phyloP scores from a whole-genome alignment of 495 filamentous ascomycete genomes.

The Aspergillus nanangensis region DNA sequence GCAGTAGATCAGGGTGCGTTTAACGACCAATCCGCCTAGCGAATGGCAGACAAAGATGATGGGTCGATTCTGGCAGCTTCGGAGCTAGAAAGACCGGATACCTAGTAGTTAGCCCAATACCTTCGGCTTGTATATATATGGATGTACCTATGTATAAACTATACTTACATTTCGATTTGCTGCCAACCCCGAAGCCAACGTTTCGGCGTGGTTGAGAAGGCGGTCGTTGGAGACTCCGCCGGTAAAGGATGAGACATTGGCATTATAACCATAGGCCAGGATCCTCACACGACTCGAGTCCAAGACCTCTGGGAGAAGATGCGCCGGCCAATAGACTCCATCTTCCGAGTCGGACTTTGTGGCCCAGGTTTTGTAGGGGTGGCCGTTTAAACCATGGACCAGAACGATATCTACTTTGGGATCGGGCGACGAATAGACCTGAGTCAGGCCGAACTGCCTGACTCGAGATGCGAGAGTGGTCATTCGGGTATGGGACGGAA shows the following conservation, averaged over 20 bases:
- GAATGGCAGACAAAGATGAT: slow-evolving; percentile 87
- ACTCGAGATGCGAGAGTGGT: slow-evolving; percentile 36
- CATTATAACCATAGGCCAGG: slow-evolving; percentile 82
- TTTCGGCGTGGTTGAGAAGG: slow-evolving; percentile 80
- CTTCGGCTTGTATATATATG: too few relatives aligned
- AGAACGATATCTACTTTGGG: slow-evolving; percentile 56
- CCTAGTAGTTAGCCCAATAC: too few relatives aligned
- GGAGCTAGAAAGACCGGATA: slow-evolving; percentile 50
- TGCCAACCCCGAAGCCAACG: slow-evolving; percentile 57
- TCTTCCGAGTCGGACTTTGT: slow-evolving; percentile 38
- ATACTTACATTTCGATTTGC: slow-evolving; percentile 54
- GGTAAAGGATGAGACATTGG: slow-evolving; percentile 64
- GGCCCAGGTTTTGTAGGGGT: slow-evolving; percentile 73
- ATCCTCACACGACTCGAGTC: slow-evolving; percentile 62
- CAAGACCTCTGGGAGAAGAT: slow-evolving; percentile 64
- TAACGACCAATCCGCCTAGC: slow-evolving; percentile 77
- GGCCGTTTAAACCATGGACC: slow-evolving; percentile 81
- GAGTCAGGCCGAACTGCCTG: slow-evolving; percentile 64
- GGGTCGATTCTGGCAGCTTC: slow-evolving; percentile 53
- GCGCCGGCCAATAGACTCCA: slow-evolving; percentile 70
- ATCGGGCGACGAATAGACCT: slow-evolving; percentile 56
- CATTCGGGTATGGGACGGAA: slow-evolving; percentile 13
- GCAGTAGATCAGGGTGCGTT: slow-evolving; percentile 64
- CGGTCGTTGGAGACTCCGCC: slow-evolving; percentile 64
- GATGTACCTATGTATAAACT: not conserved